Base-by-base conservation (phyloP, 805 yeast genomes). In the Yarrowia porcina region DNA sequence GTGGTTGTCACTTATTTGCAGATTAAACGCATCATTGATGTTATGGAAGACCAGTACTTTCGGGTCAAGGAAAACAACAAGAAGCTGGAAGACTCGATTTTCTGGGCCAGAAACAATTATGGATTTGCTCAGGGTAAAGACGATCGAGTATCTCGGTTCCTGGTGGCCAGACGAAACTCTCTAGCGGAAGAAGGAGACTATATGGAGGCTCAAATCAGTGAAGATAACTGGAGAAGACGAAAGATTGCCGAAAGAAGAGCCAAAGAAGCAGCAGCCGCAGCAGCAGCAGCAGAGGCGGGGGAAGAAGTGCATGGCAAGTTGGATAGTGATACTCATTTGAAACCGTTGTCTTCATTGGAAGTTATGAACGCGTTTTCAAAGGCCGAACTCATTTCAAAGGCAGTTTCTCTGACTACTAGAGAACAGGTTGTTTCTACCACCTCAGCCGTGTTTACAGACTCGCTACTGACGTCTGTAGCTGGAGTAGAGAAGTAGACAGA, bases 1-100 rank as follows among this genome's bases (percentile, higher is more conserved):
- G 49, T 56, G 36, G 49, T 20, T 1, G 36, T 56, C 15, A 56
- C 61, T 2, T 56, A 56, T 11, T 30, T 56, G 23, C 61, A 56
- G 39, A 20, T 56, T 28, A 27, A 41, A n/a, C 47, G 61, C 1
- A 56, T 56, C 30, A 56, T 56, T 21, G 39, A 56, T 20, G 49
- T 39, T 7, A 56, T 56, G 61, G 61, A 56, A 30, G 61, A 56
- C 39, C 61, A 56, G 39, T 41, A 39, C 20, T 56, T 56, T 28
- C 27, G 49, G 15, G 49, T 56, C 30, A 39, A 56, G 49, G 61
- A 56, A 17, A 36, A 56, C 21, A 56, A 56, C 61, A 56, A 39
- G 21, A 30, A 30, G 38, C 27, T 56, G 39, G 61, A 56, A 15
- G 39, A 56, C 30, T 39, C 49, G 15, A 21, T 56, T 11, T 56